phyloP scores from a whole-genome alignment of 148 eudicot genomes.

The Heliamphora exappendiculata region DNA sequence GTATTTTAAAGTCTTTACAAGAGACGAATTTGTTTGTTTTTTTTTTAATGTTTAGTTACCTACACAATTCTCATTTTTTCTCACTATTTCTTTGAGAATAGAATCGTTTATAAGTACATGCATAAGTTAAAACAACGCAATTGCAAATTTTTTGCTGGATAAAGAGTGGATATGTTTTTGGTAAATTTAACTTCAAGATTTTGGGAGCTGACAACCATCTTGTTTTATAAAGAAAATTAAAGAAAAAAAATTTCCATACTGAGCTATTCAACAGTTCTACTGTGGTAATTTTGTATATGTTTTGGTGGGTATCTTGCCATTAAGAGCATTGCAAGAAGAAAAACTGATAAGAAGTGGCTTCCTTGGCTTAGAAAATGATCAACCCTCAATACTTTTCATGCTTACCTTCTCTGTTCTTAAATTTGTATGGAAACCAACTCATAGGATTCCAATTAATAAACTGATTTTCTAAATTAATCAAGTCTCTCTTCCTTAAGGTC shows the following conservation, averaged over 20 bases:
- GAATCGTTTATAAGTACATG: too few relatives aligned
- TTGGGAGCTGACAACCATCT: neutral
- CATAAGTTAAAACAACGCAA: neutral
- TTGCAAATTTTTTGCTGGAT: neutral
- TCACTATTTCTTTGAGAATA: neutral
- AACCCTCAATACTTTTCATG: neutral
- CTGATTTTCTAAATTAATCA: neutral
- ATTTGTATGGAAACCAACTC: neutral
- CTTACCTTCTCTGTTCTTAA: neutral
- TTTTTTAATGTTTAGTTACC: neutral
- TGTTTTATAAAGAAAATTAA: neutral
- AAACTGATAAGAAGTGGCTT: neutral
- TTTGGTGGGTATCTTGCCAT: neutral
- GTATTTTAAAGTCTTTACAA: neutral
- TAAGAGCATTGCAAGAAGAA: neutral
- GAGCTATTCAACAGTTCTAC: neutral
- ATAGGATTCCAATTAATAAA: neutral
- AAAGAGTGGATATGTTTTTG: neutral
- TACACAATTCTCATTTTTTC: neutral
- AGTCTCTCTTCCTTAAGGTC: neutral
- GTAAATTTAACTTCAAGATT: neutral
- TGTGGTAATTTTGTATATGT: neutral
- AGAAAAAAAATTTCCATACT: neutral
- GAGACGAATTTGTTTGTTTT: neutral
- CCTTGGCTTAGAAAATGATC: neutral